Conservation (phyloP, 2,329 filamentous ascomycete genomes). For the Fusarium hostae region DNA sequence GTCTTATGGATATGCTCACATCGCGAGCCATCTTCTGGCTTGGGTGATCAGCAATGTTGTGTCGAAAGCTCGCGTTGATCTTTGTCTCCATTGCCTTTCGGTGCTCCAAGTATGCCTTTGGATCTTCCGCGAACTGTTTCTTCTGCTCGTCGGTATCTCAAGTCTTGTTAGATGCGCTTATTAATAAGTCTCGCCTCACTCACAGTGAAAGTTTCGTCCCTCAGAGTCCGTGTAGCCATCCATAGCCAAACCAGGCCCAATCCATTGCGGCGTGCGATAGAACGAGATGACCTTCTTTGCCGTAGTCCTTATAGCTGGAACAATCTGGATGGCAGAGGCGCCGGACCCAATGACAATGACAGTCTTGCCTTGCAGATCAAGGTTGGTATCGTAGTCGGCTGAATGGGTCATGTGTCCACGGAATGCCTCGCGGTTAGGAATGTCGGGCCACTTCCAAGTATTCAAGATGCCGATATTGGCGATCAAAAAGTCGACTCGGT, state of each 20-base stretch:
- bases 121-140: not conserved
- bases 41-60: slow-evolving; percentile 12
- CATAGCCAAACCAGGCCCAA: slow-evolving; percentile 50
- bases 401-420: slow-evolving; percentile 61
- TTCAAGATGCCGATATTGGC: slow-evolving; percentile 64
- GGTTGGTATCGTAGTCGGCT: slow-evolving; percentile 60
- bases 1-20: not conserved
- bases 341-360: slow-evolving; percentile 66
- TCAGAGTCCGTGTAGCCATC: slow-evolving; percentile 38
- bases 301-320: slow-evolving; percentile 47
- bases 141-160: slow-evolving; percentile 16
- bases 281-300: slow-evolving; percentile 55
- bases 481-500: slow-evolving; percentile 60
- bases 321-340: slow-evolving; percentile 63
- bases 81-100: slow-evolving; percentile 8
- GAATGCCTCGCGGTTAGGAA: slow-evolving; percentile 57
- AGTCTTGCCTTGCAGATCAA: slow-evolving; percentile 59
- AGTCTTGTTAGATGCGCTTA: not conserved
- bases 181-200: accelerated
- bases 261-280: slow-evolving; percentile 56
- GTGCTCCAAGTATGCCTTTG: slow-evolving; percentile 2
- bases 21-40: slow-evolving; percentile 7
- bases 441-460: slow-evolving; percentile 62
- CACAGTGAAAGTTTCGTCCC: slow-evolving; percentile 13
- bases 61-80: slow-evolving; percentile 6